Evolutionary conservation across 345 rosid species (phyloP).

Genomic region (Tarenaya hassleriana): DNA sequence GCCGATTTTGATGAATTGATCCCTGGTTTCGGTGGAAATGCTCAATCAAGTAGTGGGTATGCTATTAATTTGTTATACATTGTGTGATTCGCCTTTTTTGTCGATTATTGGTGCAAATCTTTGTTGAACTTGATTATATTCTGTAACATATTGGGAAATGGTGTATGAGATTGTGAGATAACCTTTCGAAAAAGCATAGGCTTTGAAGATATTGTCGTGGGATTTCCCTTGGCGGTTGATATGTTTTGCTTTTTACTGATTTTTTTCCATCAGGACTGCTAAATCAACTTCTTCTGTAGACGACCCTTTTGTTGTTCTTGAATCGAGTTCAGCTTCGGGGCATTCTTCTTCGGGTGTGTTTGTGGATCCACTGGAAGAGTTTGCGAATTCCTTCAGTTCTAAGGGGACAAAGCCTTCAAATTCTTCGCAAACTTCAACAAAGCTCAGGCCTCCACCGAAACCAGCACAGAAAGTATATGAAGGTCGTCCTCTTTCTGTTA

Average conservation of each 20-base stretch:
- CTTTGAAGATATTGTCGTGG: too few species aligned
- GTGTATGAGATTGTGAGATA: background rate
- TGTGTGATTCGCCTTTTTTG: too few species aligned
- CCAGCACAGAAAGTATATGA: conserved; percentile 51
- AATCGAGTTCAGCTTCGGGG: conserved; percentile 36
- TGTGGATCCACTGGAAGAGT: conserved; percentile 51
- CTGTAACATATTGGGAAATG: background rate
- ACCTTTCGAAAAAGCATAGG: background rate
- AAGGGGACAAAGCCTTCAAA: conserved; percentile 27
- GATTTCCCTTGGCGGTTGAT: conserved; percentile 5
- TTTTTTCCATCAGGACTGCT: conserved; percentile 29
- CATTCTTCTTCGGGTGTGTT: conserved; percentile 34
- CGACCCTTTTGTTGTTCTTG: conserved; percentile 66
- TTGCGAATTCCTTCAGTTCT: conserved; percentile 38
- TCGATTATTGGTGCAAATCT: background rate
- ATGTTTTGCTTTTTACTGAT: background rate
- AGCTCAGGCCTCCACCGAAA: conserved; percentile 62
- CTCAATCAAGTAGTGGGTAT: conserved; percentile 40
- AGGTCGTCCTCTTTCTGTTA: conserved; percentile 37
- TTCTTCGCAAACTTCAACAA: conserved; percentile 31
- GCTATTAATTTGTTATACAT: conserved; percentile 2
- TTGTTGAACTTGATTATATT: background rate
- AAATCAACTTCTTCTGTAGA: conserved; percentile 32
- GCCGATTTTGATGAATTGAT: conserved; percentile 57
- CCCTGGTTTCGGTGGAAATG: conserved; percentile 62